Conservation (phyloP, 371 early-diverging fungal genomes). For the Lichtheimia hyalospora region DNA sequence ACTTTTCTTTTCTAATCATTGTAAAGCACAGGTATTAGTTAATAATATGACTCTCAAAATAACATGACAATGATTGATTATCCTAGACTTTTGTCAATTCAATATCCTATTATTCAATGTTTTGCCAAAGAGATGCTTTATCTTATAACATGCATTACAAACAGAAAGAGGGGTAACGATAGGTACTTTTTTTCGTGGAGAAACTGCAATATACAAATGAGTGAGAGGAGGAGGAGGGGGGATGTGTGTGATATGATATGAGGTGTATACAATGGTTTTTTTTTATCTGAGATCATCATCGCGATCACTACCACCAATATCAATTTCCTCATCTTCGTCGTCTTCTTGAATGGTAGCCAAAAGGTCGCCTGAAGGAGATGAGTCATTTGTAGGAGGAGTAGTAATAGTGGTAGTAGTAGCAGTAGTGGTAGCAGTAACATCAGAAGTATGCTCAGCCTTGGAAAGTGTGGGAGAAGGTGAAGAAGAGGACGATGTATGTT, state of each 20-base stretch:
- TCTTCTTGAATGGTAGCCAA: conserved; percentile 33
- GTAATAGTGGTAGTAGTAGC: conserved; percentile 3
- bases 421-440: neutral
- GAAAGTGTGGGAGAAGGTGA: neutral
- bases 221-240: neutral
- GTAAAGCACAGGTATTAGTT: too few relatives aligned
- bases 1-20: too few relatives aligned
- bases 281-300: conserved; percentile 56
- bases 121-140: too few relatives aligned
- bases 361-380: conserved; percentile 3
- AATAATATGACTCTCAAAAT: too few relatives aligned
- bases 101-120: too few relatives aligned
- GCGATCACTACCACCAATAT: conserved; percentile 65
- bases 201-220: too few relatives aligned
- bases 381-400: neutral
- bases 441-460: conserved; percentile 1
- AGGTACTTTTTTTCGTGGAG: neutral
- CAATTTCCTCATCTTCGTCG: conserved; percentile 66
- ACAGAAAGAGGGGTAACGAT: neutral
- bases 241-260: neutral
- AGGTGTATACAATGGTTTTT: neutral
- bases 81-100: too few relatives aligned
- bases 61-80: too few relatives aligned
- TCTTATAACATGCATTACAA: too few relatives aligned
- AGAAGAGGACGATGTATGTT: conserved; percentile 13